Percentiles rank a stretch among this genome's conserved stretches.
These are phyloP conservation scores for Morella rubra DNA, from an alignment of 306 rosid genomes.

Conservation along the genomic window DNA sequence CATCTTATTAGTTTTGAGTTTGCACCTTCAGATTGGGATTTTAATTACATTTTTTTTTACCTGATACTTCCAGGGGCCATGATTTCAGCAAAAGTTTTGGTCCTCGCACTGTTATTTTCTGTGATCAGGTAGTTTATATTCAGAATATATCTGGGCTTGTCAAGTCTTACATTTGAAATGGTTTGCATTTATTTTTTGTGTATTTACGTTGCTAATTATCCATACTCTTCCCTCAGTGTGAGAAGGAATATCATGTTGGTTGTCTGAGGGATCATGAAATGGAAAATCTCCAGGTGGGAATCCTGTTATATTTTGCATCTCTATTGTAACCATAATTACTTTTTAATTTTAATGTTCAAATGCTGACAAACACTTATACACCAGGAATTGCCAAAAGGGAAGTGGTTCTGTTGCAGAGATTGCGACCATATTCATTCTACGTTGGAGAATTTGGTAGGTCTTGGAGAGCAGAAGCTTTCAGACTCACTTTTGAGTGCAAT, in stretches of 20 bases:
- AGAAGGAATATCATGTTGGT: constrained; percentile 75
- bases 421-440: constrained; percentile 46
- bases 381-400: constrained; percentile 72
- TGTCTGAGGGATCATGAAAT: constrained; percentile 69
- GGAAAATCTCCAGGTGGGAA: constrained; percentile 55
- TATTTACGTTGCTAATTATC: background rate
- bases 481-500: constrained; percentile 46
- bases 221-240: constrained; percentile 54
- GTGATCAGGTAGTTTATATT: constrained; percentile 70
- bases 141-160: background rate
- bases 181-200: background rate
- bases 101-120: constrained; percentile 66
- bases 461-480: constrained; percentile 52
- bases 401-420: constrained; percentile 68
- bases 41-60: constrained; percentile 17
- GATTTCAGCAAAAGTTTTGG: constrained; percentile 63
- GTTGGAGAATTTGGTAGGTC: constrained; percentile 48
- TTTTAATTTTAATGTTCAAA: background rate
- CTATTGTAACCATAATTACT: background rate
- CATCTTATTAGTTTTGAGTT: background rate
- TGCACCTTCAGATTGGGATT: background rate
- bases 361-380: constrained; percentile 3
- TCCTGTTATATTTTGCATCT: background rate
- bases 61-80: constrained; percentile 45
- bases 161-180: constrained; percentile 14